Conservation (phyloP, 1,139 yeast species). For the Kurtzmaniella quercitrusa region DNA sequence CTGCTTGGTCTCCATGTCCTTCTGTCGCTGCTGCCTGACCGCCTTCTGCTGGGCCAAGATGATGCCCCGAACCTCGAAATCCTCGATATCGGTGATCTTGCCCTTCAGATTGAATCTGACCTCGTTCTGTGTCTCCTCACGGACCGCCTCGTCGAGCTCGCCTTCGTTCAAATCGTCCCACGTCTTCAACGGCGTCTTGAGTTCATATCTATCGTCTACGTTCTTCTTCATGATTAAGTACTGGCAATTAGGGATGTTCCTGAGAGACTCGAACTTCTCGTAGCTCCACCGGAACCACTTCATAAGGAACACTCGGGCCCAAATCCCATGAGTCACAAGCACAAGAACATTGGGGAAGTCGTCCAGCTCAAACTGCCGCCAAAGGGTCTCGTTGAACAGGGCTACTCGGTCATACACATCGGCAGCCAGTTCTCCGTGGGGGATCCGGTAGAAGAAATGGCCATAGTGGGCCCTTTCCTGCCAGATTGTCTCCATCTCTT, state of each 20-base stretch:
- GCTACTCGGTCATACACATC: conserved; percentile 90
- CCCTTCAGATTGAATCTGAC: conserved; percentile 37
- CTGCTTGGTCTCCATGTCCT: conserved; percentile 34
- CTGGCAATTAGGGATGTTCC: conserved; percentile 81
- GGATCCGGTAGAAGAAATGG: conserved; percentile 85
- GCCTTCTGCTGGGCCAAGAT: conserved; percentile 45
- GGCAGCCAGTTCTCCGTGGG: conserved; percentile 93
- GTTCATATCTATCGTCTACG: conserved; percentile 39
- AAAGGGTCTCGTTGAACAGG: conserved; percentile 81
- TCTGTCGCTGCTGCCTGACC: conserved; percentile 30
- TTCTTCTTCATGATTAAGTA: conserved; percentile 70
- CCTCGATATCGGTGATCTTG: conserved; percentile 32
- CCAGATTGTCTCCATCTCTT: conserved; percentile 77
- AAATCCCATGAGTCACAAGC: conserved; percentile 86
- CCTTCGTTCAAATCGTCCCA: conserved; percentile 55
- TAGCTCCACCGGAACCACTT: conserved; percentile 92
- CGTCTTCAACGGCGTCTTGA: conserved; percentile 52
- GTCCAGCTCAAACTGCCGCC: conserved; percentile 68
- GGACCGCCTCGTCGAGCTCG: conserved; percentile 36
- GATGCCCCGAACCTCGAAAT: conserved; percentile 38
- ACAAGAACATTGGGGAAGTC: conserved; percentile 72
- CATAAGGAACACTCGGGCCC: conserved; percentile 90
- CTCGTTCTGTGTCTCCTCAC: conserved; percentile 39
- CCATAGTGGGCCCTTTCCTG: conserved; percentile 84
- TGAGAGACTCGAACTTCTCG: conserved; percentile 78